phyloP scores from a whole-genome alignment of 768 basidiomycete genomes.

The Xanthoconium purpureum region DNA sequence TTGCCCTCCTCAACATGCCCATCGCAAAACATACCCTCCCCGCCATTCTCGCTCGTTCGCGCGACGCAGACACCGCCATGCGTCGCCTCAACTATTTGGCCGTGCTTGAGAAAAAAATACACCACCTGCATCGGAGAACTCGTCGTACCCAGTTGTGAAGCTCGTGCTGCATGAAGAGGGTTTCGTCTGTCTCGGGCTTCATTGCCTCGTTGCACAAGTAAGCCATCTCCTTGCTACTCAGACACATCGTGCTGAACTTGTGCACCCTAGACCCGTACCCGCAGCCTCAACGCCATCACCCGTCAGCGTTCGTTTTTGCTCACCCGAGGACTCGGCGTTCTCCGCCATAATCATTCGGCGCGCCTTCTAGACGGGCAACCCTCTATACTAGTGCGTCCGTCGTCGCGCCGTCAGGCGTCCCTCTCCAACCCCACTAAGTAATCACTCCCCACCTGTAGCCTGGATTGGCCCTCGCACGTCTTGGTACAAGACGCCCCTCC shows the following conservation, averaged over 20 bases:
- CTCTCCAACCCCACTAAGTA: too few species aligned
- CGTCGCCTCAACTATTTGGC: constrained; percentile 71
- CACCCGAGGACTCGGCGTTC: too few species aligned
- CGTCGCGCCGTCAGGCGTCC: too few species aligned
- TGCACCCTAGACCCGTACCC: too few species aligned
- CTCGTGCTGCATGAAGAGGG: constrained; percentile 61
- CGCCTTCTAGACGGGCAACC: too few species aligned
- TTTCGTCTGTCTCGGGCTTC: constrained; percentile 65
- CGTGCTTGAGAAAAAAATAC: constrained; percentile 49
- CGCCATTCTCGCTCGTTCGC: constrained; percentile 67
- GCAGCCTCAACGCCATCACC: too few species aligned
- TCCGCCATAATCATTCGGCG: too few species aligned
- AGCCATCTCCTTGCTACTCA: not conserved
- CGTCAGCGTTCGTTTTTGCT: too few species aligned
- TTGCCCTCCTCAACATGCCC: constrained; percentile 69
- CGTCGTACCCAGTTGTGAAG: constrained; percentile 87
- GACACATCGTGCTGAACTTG: not conserved
- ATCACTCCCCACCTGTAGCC: too few species aligned
- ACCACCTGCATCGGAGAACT: constrained; percentile 48
- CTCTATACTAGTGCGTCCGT: too few species aligned
- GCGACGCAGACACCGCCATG: constrained; percentile 73
- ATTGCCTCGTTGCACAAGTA: constrained; percentile 66
- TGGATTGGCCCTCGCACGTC: too few species aligned
- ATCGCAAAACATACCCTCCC: constrained; percentile 54
- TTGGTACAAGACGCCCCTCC: too few species aligned